A percentile compares a stretch with the other conserved stretches of the same genome.
phyloP scores from a whole-genome alignment of 305 asterid genomes.

The Rubia occidens region DNA sequence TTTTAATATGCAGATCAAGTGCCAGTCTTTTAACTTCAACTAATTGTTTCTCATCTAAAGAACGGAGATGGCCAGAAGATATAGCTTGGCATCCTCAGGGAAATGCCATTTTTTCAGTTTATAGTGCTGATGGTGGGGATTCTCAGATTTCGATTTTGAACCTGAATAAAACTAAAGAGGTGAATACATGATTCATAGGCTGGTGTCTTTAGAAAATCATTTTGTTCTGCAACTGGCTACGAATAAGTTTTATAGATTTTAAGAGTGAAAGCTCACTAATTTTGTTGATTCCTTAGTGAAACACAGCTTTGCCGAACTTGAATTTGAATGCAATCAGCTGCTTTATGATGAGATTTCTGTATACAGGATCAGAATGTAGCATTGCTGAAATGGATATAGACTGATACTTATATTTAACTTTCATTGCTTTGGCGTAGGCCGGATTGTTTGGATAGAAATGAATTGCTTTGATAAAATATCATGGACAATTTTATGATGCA shows the following conservation, averaged over 20 bases:
- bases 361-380: neutral
- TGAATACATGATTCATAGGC: constrained; percentile 16
- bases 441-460: neutral
- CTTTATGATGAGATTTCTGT: neutral
- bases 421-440: neutral
- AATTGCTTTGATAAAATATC: neutral
- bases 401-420: neutral
- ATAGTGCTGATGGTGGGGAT: constrained; percentile 73
- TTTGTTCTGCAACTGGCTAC: too few relatives aligned
- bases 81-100: constrained; percentile 96
- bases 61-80: constrained; percentile 96
- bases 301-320: neutral
- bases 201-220: neutral
- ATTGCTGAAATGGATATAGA: neutral
- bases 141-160: constrained; percentile 73
- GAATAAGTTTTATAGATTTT: neutral
- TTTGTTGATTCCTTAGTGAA: neutral
- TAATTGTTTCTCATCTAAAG: constrained; percentile 61
- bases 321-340: neutral
- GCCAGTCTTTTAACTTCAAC: constrained; percentile 56
- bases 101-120: constrained; percentile 60
- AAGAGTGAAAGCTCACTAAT: neutral
- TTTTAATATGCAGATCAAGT: constrained; percentile 50
- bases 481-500: neutral
- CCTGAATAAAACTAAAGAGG: constrained; percentile 64